These are phyloP conservation scores for Tetracentron sinense DNA, from an alignment of 164 flowering plant genomes.

Conservation along the genomic window DNA sequence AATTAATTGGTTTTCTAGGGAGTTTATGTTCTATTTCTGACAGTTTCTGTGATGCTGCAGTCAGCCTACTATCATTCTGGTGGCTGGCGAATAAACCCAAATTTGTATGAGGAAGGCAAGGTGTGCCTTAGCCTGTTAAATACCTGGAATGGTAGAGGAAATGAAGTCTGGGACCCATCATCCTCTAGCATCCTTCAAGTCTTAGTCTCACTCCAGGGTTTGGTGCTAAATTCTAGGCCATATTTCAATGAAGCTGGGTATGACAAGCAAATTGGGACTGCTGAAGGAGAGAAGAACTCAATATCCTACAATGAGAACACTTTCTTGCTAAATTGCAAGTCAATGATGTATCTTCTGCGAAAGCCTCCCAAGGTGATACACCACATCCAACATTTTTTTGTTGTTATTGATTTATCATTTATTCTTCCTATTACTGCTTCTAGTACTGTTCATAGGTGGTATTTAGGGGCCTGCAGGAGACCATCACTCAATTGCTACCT, in stretches of 20 bases:
- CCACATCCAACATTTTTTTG: background rate
- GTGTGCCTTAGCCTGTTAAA: conserved; percentile 97
- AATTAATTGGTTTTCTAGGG: background rate
- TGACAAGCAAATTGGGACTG: conserved; percentile 96
- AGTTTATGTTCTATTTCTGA: conserved; percentile 9
- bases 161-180: conserved; percentile 95
- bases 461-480: too few relatives aligned
- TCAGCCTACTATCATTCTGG: conserved; percentile 97
- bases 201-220: conserved; percentile 93
- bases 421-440: background rate
- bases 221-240: conserved; percentile 91
- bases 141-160: conserved; percentile 98
- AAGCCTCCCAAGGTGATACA: conserved; percentile 80
- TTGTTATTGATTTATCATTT: background rate
- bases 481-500: background rate
- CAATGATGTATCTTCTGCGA: conserved; percentile 84
- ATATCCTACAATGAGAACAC: conserved; percentile 94
- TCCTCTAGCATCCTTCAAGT: conserved; percentile 99
- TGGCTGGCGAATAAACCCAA: conserved; percentile 97
- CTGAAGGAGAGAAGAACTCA: conserved; percentile 98
- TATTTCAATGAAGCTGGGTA: conserved; percentile 99
- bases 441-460: background rate
- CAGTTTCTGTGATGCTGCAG: conserved; percentile 44
- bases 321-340: conserved; percentile 88
- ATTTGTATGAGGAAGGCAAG: conserved; percentile 96